A percentile compares a stretch with the other conserved stretches of the same genome.
These are phyloP conservation scores for Asterophora parasitica DNA, from an alignment of 768 basidiomycete species.

Conservation along the genomic window DNA sequence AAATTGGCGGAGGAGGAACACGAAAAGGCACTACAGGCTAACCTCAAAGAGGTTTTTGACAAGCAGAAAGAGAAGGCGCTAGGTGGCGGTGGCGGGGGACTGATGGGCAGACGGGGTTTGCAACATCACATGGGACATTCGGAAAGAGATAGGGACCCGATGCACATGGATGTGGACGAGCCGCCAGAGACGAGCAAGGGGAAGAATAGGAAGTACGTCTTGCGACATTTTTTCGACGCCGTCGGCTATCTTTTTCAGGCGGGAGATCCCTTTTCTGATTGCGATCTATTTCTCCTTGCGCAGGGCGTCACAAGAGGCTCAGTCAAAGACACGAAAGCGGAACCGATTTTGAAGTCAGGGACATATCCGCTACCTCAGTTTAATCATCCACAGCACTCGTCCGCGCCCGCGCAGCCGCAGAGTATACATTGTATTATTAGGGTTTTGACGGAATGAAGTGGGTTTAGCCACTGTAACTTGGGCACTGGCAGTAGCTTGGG, in stretches of 20 bases:
- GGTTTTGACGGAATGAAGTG: constrained; percentile 2
- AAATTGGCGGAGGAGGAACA: constrained; percentile 47
- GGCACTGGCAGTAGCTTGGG: neutral
- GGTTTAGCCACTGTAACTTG: neutral
- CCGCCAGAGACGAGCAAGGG: constrained; percentile 38
- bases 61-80: constrained; percentile 56
- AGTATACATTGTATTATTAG: constrained; percentile 6
- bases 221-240: constrained; percentile 2
- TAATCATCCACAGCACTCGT: neutral
- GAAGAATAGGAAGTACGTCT: constrained; percentile 60
- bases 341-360: constrained; percentile 39
- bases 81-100: constrained; percentile 18
- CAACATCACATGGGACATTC: constrained; percentile 9
- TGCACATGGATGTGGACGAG: constrained; percentile 68
- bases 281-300: neutral
- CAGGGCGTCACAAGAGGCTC: constrained; percentile 38
- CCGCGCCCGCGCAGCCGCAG: neutral
- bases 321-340: constrained; percentile 50
- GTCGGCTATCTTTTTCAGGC: neutral
- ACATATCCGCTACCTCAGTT: neutral
- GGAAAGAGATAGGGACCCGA: constrained; percentile 25
- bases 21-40: constrained; percentile 47
- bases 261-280: neutral
- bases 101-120: constrained; percentile 17
- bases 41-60: constrained; percentile 57